A percentile compares a stretch with the other conserved stretches of the same genome.
phyloP scores from a whole-genome alignment of 2,329 filamentous ascomycete species.

The Pezicula rhizophila region DNA sequence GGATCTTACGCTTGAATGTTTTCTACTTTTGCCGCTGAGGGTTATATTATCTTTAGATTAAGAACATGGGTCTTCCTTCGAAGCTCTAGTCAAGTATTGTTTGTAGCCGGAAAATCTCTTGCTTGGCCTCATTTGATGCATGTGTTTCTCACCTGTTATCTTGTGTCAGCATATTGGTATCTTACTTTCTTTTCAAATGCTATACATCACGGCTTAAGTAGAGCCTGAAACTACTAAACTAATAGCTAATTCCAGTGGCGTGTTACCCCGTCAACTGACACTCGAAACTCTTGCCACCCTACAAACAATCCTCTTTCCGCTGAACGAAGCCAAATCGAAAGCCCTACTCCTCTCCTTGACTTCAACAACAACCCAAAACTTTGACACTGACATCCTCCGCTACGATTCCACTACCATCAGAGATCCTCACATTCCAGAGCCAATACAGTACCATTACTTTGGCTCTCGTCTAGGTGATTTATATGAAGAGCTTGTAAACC shows the following conservation, averaged over 20 bases:
- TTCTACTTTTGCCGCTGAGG: too few relatives aligned
- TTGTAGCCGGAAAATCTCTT: too few relatives aligned
- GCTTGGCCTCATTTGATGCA: too few relatives aligned
- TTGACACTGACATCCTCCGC: conserved; percentile 12
- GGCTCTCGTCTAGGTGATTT: conserved; percentile 20
- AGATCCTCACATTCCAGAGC: conserved; percentile 13
- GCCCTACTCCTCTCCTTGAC: conserved; percentile 13
- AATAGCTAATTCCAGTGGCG: conserved; percentile 8
- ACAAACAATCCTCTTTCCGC: conserved; percentile 21
- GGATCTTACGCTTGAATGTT: too few relatives aligned
- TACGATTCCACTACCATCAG: conserved; percentile 7
- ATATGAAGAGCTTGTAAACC: conserved; percentile 23
- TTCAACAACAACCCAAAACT: conserved; percentile 5
- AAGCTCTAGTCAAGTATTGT: too few relatives aligned
- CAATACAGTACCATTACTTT: conserved; percentile 22
- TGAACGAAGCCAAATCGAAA: conserved; percentile 14
- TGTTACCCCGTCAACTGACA: conserved; percentile 17
- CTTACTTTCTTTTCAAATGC: too few relatives aligned
- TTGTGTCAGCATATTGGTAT: not conserved
- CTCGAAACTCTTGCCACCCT: conserved; percentile 23
- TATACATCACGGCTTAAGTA: too few relatives aligned
- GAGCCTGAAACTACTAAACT: not conserved
- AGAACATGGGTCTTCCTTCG: too few relatives aligned
- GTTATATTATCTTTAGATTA: too few relatives aligned
- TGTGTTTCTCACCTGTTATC: not conserved